Conservation (phyloP, 192 early-diverging fungal genomes). For the Dissophora globulifera region DNA sequence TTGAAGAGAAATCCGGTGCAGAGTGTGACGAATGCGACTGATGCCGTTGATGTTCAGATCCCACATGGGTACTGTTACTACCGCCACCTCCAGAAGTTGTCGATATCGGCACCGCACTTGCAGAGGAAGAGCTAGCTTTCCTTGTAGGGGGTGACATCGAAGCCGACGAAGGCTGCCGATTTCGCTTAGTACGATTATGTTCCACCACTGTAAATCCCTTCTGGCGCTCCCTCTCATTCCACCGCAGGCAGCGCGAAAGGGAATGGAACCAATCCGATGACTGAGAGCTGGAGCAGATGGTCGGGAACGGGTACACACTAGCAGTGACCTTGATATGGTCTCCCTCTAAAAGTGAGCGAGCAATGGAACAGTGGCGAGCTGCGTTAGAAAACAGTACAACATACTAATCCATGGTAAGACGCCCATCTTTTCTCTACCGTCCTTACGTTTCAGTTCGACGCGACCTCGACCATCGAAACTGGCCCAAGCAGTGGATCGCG, state of each 20-base stretch:
- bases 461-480: conserved; percentile 95
- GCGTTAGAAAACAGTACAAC: too few species aligned
- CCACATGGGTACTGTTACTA: too few species aligned
- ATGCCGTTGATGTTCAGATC: too few species aligned
- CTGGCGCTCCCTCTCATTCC: conserved; percentile 94
- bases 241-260: conserved; percentile 84
- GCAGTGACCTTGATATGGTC: conserved; percentile 91
- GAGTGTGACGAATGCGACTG: too few species aligned
- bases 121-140: neutral
- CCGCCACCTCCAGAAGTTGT: neutral
- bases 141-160: neutral
- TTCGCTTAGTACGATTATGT: conserved; percentile 27
- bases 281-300: conserved; percentile 79
- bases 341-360: conserved; percentile 59
- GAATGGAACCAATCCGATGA: conserved; percentile 92
- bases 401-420: too few species aligned
- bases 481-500: conserved; percentile 91
- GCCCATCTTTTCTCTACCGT: too few species aligned
- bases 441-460: conserved; percentile 79
- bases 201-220: conserved; percentile 76
- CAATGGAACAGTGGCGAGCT: neutral
- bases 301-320: conserved; percentile 88
- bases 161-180: conserved; percentile 18
- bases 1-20: conserved; percentile 2
- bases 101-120: too few species aligned